Conservation (phyloP, 129 eudicot genomes). For the Saposhnikovia divaricata region DNA sequence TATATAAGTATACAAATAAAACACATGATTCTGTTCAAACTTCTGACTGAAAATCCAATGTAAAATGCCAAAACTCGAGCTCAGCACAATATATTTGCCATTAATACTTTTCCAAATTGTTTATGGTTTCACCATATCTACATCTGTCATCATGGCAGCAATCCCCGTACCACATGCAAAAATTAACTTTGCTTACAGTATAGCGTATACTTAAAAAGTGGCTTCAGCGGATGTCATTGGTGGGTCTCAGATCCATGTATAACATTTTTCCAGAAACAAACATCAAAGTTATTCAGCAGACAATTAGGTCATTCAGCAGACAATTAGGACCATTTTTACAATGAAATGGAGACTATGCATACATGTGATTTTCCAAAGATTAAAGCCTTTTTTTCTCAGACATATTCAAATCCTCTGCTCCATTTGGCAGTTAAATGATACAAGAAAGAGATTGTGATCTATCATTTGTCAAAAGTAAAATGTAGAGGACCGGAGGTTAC, state of each 20-base stretch:
- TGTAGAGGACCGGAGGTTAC: not conserved
- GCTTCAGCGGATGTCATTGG: not conserved
- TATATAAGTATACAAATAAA: not conserved
- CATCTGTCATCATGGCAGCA: not conserved
- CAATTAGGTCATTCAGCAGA: not conserved
- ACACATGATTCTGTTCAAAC: not conserved
- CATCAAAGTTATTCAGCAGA: not conserved
- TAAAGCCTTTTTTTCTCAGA: not conserved
- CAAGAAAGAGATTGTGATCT: not conserved
- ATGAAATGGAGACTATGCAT: not conserved
- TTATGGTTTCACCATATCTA: not conserved
- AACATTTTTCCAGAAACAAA: not conserved
- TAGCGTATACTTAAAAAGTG: not conserved
- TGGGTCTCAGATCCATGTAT: not conserved
- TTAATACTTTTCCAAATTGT: not conserved
- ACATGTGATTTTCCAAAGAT: not conserved
- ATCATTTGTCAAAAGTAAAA: not conserved
- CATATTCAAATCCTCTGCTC: not conserved
- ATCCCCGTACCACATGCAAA: not conserved
- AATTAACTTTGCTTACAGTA: not conserved
- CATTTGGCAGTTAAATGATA: not conserved
- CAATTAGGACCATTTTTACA: not conserved
- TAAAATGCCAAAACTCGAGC: not conserved
- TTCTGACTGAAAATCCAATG: not conserved
- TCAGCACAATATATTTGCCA: not conserved